These are phyloP conservation scores for Aspergillus novofumigatus DNA, from an alignment of 2,329 filamentous ascomycete species.

Conservation along the genomic window DNA sequence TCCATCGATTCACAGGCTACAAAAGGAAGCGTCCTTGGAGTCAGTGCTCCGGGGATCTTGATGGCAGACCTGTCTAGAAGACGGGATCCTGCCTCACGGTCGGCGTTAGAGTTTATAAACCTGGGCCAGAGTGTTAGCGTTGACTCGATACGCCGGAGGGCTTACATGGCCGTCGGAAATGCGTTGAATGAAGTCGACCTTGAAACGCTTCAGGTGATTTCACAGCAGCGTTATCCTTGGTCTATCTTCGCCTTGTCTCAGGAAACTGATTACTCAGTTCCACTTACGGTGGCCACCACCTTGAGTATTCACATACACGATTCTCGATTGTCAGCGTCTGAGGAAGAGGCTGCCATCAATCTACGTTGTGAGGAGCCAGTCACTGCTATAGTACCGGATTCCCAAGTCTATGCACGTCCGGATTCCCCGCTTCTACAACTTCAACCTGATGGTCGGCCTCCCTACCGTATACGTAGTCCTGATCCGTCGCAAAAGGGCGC, in stretches of 20 bases:
- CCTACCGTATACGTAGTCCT: conserved; percentile 36
- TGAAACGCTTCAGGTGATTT: conserved; percentile 64
- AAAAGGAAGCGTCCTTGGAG: conserved; percentile 57
- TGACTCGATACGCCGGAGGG: conserved; percentile 62
- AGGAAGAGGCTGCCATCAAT: conserved; percentile 34
- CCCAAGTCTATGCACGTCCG: conserved; percentile 28
- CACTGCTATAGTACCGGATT: conserved; percentile 22
- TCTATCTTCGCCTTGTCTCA: conserved; percentile 77
- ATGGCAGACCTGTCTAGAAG: conserved; percentile 67
- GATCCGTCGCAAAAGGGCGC: conserved; percentile 32
- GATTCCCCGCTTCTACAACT: conserved; percentile 31
- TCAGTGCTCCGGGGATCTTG: conserved; percentile 64
- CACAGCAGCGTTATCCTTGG: conserved; percentile 70
- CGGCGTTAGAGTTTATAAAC: conserved; percentile 35
- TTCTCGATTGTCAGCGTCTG: conserved; percentile 48
- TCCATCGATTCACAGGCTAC: conserved; percentile 33
- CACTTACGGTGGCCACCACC: conserved; percentile 80
- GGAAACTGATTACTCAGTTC: conserved; percentile 60
- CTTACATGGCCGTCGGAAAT: conserved; percentile 76
- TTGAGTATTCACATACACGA: conserved; percentile 80
- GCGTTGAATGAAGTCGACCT: conserved; percentile 79
- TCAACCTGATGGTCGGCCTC: conserved; percentile 30
- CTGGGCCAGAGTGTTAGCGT: conserved; percentile 81
- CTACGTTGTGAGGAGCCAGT: conserved; percentile 30
- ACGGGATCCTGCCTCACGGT: conserved; percentile 22